Evolutionary conservation across 2,329 filamentous ascomycete genomes (phyloP).

Genomic region (Lachnellula cervina): DNA sequence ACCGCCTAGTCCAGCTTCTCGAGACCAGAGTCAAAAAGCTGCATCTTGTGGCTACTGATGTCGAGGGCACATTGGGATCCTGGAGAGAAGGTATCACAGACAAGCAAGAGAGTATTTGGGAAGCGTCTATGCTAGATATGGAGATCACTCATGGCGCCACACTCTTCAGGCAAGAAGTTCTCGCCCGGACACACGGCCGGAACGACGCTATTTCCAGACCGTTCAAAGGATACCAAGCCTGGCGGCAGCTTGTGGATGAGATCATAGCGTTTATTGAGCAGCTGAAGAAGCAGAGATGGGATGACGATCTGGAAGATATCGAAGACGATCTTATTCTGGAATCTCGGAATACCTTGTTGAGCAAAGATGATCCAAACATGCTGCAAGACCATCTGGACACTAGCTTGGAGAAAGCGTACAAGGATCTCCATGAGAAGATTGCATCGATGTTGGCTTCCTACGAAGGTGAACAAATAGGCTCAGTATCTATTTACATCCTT

Average conservation of each 20-base stretch:
- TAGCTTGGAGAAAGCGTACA: slow-evolving; percentile 53
- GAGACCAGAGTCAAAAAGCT: slow-evolving; percentile 60
- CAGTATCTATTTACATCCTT: slow-evolving; percentile 61
- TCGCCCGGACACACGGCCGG: slow-evolving; percentile 67
- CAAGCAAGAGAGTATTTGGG: slow-evolving; percentile 60
- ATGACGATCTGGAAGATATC: slow-evolving; percentile 65
- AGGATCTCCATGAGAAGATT: slow-evolving; percentile 53
- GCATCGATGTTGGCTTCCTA: slow-evolving; percentile 45
- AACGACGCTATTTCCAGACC: slow-evolving; percentile 61
- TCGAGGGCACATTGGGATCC: slow-evolving; percentile 54
- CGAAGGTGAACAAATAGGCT: slow-evolving; percentile 43
- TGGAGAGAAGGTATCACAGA: slow-evolving; percentile 55
- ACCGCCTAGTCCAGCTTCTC: slow-evolving; percentile 59
- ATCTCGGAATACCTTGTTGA: slow-evolving; percentile 60
- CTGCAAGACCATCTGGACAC: slow-evolving; percentile 56
- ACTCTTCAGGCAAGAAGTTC: slow-evolving; percentile 63
- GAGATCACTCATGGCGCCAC: slow-evolving; percentile 62
- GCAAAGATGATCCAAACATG: slow-evolving; percentile 63
- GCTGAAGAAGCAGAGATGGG: slow-evolving; percentile 66
- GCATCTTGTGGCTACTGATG: slow-evolving; percentile 57
- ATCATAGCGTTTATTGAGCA: slow-evolving; percentile 58
- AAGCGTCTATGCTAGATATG: slow-evolving; percentile 54
- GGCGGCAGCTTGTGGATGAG: slow-evolving; percentile 69
- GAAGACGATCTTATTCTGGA: slow-evolving; percentile 70
- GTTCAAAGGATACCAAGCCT: slow-evolving; percentile 61